Conservation (phyloP, 768 basidiomycete species). For the Glaciozyma martinii region DNA sequence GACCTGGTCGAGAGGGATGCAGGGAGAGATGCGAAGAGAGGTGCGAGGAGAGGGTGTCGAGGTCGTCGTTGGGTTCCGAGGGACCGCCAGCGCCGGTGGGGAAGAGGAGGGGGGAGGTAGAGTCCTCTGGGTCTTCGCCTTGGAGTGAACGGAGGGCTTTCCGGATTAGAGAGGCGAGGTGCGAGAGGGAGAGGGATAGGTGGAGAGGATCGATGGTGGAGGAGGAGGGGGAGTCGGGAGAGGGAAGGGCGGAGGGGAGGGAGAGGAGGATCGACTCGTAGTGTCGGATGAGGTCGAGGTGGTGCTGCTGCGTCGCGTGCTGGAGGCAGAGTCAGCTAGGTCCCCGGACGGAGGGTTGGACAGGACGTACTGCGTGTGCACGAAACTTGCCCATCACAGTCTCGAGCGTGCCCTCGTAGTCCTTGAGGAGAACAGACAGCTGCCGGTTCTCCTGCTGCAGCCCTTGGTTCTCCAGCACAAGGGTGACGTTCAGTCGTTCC, state of each 20-base stretch:
- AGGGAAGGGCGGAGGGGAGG: slow-evolving; percentile 37
- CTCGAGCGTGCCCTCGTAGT: slow-evolving; percentile 90
- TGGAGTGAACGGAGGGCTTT: slow-evolving; percentile 33
- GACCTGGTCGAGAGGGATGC: background rate
- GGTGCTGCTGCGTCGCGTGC: slow-evolving; percentile 87
- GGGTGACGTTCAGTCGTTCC: slow-evolving; percentile 77
- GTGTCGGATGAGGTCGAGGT: slow-evolving; percentile 73
- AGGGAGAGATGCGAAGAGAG: background rate
- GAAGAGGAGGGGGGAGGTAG: slow-evolving; percentile 6
- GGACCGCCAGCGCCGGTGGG: background rate
- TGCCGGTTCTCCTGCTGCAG: slow-evolving; percentile 93
- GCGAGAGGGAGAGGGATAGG: slow-evolving; percentile 27
- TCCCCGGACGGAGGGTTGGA: too few species aligned
- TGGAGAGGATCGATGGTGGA: slow-evolving; percentile 17
- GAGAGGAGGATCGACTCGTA: slow-evolving; percentile 66
- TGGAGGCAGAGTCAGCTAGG: slow-evolving; percentile 37
- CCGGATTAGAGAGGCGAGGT: slow-evolving; percentile 31
- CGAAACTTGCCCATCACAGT: slow-evolving; percentile 95
- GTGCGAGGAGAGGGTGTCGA: slow-evolving; percentile 14
- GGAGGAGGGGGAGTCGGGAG: slow-evolving; percentile 1
- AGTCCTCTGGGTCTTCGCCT: slow-evolving; percentile 34
- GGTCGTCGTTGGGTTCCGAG: background rate
- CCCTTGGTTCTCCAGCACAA: slow-evolving; percentile 87
- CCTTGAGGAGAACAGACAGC: slow-evolving; percentile 73
- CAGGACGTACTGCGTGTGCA: slow-evolving; percentile 67